A percentile compares a stretch with the other conserved stretches of the same genome.
phyloP scores from a whole-genome alignment of 768 basidiomycete genomes.

The Agaricus blazei region DNA sequence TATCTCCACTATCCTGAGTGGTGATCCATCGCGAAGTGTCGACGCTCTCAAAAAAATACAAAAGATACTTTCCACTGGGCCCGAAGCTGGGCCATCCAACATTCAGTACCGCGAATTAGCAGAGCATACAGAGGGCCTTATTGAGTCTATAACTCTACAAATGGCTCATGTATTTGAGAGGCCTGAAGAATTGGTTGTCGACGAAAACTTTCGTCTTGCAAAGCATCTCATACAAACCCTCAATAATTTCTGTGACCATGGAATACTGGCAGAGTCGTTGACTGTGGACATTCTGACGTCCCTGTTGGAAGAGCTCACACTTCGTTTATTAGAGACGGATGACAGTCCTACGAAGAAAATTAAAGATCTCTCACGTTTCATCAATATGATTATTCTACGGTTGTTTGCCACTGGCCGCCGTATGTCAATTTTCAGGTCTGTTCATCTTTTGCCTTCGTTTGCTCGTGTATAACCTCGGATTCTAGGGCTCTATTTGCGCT shows the following conservation, averaged over 20 bases:
- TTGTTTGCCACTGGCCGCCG: slow-evolving; percentile 86
- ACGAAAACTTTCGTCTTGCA: slow-evolving; percentile 86
- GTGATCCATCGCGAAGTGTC: slow-evolving; percentile 80
- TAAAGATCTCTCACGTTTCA: slow-evolving; percentile 91
- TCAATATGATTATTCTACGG: slow-evolving; percentile 97
- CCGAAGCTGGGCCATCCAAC: slow-evolving; percentile 66
- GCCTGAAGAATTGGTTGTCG: slow-evolving; percentile 63
- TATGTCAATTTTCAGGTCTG: slow-evolving; percentile 89
- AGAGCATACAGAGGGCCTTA: slow-evolving; percentile 75
- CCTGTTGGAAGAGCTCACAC: slow-evolving; percentile 87
- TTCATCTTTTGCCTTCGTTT: slow-evolving; percentile 1
- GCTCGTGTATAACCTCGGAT: slow-evolving; percentile 3
- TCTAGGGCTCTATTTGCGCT: slow-evolving; percentile 73
- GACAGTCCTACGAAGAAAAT: slow-evolving; percentile 78
- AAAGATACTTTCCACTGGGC: slow-evolving; percentile 71
- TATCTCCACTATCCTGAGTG: slow-evolving; percentile 87
- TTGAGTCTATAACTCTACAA: slow-evolving; percentile 87
- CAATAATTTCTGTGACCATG: slow-evolving; percentile 90
- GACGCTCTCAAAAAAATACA: slow-evolving; percentile 94
- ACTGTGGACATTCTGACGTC: slow-evolving; percentile 81
- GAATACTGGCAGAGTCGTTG: slow-evolving; percentile 80
- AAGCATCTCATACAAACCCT: slow-evolving; percentile 98
- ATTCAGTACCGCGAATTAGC: slow-evolving; percentile 73
- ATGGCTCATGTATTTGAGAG: slow-evolving; percentile 91
- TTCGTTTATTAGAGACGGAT: slow-evolving; percentile 91